These are phyloP conservation scores for bread wheat (Triticum aestivum) DNA, from an alignment of 176 grass and related monocot genomes.

Conservation along the genomic window DNA sequence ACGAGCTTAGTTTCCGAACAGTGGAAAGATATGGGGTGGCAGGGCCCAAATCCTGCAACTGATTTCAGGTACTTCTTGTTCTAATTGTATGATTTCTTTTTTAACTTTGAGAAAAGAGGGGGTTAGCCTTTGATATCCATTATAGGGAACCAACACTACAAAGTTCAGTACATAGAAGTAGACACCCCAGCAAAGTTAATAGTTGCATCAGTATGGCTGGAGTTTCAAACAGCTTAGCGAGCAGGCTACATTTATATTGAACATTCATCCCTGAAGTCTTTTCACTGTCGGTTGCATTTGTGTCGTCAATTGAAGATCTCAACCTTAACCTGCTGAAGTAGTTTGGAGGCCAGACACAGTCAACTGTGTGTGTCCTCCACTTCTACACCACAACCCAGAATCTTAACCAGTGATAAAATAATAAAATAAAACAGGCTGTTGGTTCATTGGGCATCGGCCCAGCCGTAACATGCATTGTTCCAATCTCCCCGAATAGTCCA, in stretches of 20 bases:
- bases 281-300: not conserved
- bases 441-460: not conserved
- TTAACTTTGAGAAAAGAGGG: not conserved
- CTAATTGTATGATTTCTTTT: not conserved
- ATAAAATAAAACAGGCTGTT: not conserved
- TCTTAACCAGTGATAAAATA: not conserved
- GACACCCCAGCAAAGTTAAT: not conserved
- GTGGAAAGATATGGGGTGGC: constrained; percentile 98
- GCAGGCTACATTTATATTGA: not conserved
- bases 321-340: not conserved
- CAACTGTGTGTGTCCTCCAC: not conserved
- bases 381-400: not conserved
- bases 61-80: constrained; percentile 71
- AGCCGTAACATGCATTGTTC: not conserved
- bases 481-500: not conserved
- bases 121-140: not conserved
- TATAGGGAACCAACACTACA: not conserved
- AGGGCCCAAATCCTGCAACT: constrained; percentile 76
- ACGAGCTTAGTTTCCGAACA: constrained; percentile 73
- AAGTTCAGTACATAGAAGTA: not conserved
- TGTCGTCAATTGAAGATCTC: too few species aligned
- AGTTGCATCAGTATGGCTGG: not conserved
- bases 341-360: not conserved
- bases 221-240: not conserved
- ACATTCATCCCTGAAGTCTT: not conserved